A percentile compares a stretch with the other conserved stretches of the same genome.
These are phyloP conservation scores for Penicillium macrosclerotiorum DNA, from an alignment of 495 filamentous ascomycete species.

Conservation along the genomic window DNA sequence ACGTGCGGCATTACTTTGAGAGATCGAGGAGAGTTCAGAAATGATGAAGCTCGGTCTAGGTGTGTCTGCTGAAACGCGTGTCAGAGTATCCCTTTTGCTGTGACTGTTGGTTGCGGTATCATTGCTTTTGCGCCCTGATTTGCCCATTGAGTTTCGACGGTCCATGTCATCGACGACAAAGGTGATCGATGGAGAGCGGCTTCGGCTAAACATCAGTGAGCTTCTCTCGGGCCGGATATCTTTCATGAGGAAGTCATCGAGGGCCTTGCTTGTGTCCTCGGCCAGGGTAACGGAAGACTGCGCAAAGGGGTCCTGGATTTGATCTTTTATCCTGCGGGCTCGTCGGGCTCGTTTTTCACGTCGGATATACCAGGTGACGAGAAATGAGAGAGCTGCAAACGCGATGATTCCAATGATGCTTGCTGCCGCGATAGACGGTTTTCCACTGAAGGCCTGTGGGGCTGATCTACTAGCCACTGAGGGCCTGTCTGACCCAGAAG, in stretches of 20 bases:
- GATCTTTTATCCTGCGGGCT: not conserved
- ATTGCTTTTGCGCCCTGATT: slow-evolving; percentile 5
- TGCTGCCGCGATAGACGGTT: slow-evolving; percentile 9
- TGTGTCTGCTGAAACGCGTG: slow-evolving; percentile 8
- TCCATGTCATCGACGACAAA: slow-evolving; percentile 20
- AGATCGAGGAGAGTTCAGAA: not conserved
- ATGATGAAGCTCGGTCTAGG: slow-evolving; percentile 1
- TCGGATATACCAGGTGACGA: slow-evolving; percentile 11
- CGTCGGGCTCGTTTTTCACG: slow-evolving; percentile 3
- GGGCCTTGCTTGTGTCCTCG: slow-evolving; percentile 16
- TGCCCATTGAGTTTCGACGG: not conserved
- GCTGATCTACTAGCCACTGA: not conserved
- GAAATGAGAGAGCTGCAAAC: slow-evolving; percentile 6
- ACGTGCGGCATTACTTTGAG: not conserved
- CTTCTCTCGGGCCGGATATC: slow-evolving; percentile 23
- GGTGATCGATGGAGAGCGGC: slow-evolving; percentile 23
- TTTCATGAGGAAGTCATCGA: slow-evolving; percentile 25
- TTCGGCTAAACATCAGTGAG: slow-evolving; percentile 30
- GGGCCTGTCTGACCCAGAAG: not conserved
- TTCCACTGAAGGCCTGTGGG: not conserved
- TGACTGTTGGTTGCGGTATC: slow-evolving; percentile 8
- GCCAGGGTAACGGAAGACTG: slow-evolving; percentile 16
- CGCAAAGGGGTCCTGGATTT: slow-evolving; percentile 13
- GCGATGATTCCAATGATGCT: slow-evolving; percentile 6
- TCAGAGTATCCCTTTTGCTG: slow-evolving; percentile 9